Evolutionary conservation across 768 basidiomycete genomes (phyloP).

Genomic region (Amanita polypyramis): DNA sequence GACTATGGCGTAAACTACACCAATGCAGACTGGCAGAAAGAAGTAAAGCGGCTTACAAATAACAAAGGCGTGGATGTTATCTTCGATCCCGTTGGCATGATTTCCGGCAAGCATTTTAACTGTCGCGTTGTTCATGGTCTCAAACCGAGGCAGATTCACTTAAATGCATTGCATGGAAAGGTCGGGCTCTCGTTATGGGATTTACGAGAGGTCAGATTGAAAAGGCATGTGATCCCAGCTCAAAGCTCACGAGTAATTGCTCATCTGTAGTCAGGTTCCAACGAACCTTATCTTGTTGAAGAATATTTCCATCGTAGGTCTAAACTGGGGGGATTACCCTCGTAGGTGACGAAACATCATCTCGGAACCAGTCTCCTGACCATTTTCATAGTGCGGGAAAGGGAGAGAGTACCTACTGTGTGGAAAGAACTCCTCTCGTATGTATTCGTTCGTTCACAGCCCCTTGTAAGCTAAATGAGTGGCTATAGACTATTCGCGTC

Average conservation of each 20-base stretch:
- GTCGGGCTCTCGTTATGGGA: conserved; percentile 86
- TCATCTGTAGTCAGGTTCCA: conserved; percentile 49
- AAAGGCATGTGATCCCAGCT: conserved; percentile 37
- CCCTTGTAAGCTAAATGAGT: conserved; percentile 2
- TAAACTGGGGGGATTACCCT: conserved; percentile 80
- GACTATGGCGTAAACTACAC: conserved; percentile 79
- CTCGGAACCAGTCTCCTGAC: conserved; percentile 1
- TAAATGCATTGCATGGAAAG: conserved; percentile 94
- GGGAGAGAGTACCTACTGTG: conserved; percentile 48
- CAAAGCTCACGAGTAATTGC: neutral
- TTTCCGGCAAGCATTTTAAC: conserved; percentile 35
- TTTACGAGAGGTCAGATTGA: conserved; percentile 83
- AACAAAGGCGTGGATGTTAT: conserved; percentile 83
- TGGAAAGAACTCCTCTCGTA: conserved; percentile 65
- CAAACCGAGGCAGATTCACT: conserved; percentile 46
- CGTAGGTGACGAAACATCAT: conserved; percentile 30
- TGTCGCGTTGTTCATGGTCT: neutral
- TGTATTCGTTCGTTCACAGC: conserved; percentile 13
- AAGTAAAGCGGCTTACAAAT: conserved; percentile 72
- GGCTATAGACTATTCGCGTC: conserved; percentile 45
- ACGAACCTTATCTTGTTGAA: conserved; percentile 78
- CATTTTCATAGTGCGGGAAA: conserved; percentile 46
- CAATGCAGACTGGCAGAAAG: conserved; percentile 76
- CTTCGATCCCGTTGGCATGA: conserved; percentile 79
- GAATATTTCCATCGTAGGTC: conserved; percentile 73